These are phyloP conservation scores for Amanita muscaria DNA, from an alignment of 768 basidiomycete species.

Conservation along the genomic window DNA sequence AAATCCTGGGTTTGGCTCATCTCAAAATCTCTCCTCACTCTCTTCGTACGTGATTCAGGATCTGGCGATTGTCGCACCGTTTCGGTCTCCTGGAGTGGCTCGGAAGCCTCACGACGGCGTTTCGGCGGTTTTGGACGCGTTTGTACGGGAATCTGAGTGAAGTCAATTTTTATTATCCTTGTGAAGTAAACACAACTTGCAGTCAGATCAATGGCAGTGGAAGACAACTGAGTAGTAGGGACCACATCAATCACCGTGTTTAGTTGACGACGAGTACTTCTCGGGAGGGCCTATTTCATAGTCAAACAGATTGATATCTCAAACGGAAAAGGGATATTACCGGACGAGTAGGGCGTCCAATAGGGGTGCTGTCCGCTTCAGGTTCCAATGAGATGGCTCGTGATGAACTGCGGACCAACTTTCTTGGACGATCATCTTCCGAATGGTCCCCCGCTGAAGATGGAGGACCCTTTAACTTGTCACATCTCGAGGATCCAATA, in stretches of 20 bases:
- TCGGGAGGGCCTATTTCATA: too few species aligned
- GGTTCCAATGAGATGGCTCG: too few species aligned
- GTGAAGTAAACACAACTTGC: constrained; percentile 10
- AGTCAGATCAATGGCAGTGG: constrained; percentile 14
- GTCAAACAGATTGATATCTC: too few species aligned
- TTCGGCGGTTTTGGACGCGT: constrained; percentile 39
- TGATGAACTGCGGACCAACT: too few species aligned
- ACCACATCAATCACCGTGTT: too few species aligned
- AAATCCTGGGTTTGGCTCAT: constrained; percentile 36
- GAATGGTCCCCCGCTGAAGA: too few species aligned
- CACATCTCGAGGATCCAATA: too few species aligned
- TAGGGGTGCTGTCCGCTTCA: too few species aligned
- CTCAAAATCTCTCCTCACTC: constrained; percentile 61
- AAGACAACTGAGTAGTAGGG: constrained; percentile 16
- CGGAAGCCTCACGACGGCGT: constrained; percentile 36
- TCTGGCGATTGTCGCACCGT: constrained; percentile 14
- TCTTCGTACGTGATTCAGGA: constrained; percentile 49
- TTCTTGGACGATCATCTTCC: too few species aligned
- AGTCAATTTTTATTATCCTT: neutral
- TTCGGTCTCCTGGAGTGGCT: neutral
- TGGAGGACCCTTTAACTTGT: constrained; percentile 8
- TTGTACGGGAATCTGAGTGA: constrained; percentile 31
- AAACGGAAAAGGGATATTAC: too few species aligned
- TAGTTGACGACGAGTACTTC: constrained; percentile 7
- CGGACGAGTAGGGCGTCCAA: too few species aligned